Evolutionary conservation across 495 filamentous ascomycete species (phyloP).

Genomic region (Talaromyces proteolyticus): DNA sequence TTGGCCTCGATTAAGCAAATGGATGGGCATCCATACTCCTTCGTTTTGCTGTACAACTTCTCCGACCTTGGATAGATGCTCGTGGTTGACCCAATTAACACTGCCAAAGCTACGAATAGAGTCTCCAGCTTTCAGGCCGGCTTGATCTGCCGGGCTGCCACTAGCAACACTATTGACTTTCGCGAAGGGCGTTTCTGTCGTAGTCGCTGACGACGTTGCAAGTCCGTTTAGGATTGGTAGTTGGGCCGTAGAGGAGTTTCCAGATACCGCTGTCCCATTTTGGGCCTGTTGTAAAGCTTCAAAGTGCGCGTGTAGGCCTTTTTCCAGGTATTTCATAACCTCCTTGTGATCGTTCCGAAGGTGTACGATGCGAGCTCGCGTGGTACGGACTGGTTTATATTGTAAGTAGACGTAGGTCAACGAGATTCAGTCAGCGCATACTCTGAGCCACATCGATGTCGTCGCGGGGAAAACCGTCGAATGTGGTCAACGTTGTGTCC

Average conservation of each 20-base stretch:
- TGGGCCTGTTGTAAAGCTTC: conserved; percentile 29
- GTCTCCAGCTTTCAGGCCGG: conserved; percentile 83
- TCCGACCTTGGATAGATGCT: conserved; percentile 75
- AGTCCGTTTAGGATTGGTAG: neutral
- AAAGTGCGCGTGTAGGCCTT: conserved; percentile 71
- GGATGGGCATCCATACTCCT: conserved; percentile 65
- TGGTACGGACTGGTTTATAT: conserved; percentile 67
- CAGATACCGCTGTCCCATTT: conserved; percentile 12
- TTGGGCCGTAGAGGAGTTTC: conserved; percentile 27
- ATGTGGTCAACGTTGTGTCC: conserved; percentile 81
- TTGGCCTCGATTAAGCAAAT: neutral
- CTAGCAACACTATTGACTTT: conserved; percentile 78
- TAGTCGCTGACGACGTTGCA: neutral
- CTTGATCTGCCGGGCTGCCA: conserved; percentile 74
- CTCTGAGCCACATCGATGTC: conserved; percentile 96
- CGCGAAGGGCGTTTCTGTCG: conserved; percentile 71
- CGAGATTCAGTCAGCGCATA: conserved; percentile 30
- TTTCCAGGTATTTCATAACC: conserved; percentile 76
- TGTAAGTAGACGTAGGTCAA: conserved; percentile 7
- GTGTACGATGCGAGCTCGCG: conserved; percentile 80
- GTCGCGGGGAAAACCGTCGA: conserved; percentile 87
- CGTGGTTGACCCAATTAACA: conserved; percentile 76
- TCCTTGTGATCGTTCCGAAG: conserved; percentile 91
- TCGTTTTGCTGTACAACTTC: conserved; percentile 83
- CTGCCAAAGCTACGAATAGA: conserved; percentile 76